Percentiles rank a stretch among this genome's conserved stretches.
Conservation (phyloP, 768 basidiomycete species). For the Erythrobasidium yunnanense region DNA sequence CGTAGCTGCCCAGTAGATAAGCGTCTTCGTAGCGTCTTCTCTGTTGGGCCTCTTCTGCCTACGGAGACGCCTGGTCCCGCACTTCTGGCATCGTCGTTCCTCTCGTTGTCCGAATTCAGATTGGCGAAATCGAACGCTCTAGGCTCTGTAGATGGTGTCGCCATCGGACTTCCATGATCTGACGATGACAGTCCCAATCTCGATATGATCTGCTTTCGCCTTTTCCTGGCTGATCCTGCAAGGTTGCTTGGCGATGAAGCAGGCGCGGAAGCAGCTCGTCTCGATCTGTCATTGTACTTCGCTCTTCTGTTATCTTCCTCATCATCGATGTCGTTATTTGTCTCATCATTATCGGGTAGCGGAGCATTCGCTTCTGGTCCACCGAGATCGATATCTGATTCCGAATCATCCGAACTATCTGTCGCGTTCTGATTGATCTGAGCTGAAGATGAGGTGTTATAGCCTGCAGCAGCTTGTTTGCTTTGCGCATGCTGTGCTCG, state of each 20-base stretch:
- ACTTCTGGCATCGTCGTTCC: background rate
- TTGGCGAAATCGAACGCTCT: background rate
- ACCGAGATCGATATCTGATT: slow-evolving; percentile 22
- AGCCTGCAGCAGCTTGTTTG: slow-evolving; percentile 29
- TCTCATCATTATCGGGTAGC: background rate
- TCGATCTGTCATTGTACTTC: background rate
- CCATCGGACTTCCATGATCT: background rate
- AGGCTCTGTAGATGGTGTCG: background rate
- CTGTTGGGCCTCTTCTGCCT: background rate
- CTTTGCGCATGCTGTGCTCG: slow-evolving; percentile 24
- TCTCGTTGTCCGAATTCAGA: background rate
- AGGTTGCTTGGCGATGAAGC: slow-evolving; percentile 8
- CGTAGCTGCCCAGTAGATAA: slow-evolving; percentile 15
- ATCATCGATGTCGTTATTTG: slow-evolving; percentile 9
- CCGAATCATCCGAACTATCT: slow-evolving; percentile 33
- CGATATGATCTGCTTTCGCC: slow-evolving; percentile 8
- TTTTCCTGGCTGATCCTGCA: background rate
- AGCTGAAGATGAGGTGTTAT: slow-evolving; percentile 27
- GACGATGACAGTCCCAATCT: slow-evolving; percentile 10
- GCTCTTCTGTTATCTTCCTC: slow-evolving; percentile 5
- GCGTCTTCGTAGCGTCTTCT: background rate
- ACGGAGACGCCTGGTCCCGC: background rate
- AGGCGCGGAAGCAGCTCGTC: slow-evolving; percentile 13
- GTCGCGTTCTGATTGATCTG: slow-evolving; percentile 37
- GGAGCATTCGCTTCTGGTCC: slow-evolving; percentile 11